Percentiles rank a stretch among this genome's conserved stretches.
Evolutionary conservation across 2,329 filamentous ascomycete genomes (phyloP).

Genomic region (Apiospora saccharicola): DNA sequence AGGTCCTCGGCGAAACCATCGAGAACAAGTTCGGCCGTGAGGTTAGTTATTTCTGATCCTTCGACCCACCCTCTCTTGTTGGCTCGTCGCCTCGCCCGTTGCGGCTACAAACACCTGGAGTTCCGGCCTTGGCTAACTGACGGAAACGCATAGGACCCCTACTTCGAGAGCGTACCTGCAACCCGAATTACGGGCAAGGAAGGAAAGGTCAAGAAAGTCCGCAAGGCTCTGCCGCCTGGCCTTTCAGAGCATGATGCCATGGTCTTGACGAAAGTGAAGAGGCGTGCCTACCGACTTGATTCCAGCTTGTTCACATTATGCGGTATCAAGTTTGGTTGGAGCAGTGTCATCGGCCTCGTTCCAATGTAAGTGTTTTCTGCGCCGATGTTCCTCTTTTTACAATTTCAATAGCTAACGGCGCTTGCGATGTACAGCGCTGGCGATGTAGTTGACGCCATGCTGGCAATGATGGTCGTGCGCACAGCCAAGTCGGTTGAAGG

Average conservation of each 20-base stretch:
- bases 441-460: constrained; percentile 74
- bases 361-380: constrained; percentile 69
- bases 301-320: constrained; percentile 82
- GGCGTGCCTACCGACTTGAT: constrained; percentile 85
- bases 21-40: constrained; percentile 58
- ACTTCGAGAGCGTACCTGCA: constrained; percentile 83
- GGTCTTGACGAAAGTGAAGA: constrained; percentile 85
- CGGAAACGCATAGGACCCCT: constrained; percentile 73
- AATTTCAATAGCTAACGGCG: constrained; percentile 33
- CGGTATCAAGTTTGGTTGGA: constrained; percentile 88
- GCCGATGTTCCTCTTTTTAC: background rate
- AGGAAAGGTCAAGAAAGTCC: constrained; percentile 79
- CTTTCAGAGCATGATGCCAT: constrained; percentile 83
- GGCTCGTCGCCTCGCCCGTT: constrained; percentile 45
- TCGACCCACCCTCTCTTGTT: constrained; percentile 25
- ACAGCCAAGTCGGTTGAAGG: constrained; percentile 79
- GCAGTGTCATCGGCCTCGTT: constrained; percentile 82
- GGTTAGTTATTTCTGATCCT: constrained; percentile 27
- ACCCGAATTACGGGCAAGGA: constrained; percentile 72
- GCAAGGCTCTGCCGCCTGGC: constrained; percentile 83
- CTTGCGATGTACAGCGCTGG: constrained; percentile 62
- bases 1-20: constrained; percentile 62
- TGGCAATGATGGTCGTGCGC: constrained; percentile 78
- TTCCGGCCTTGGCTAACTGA: constrained; percentile 22
- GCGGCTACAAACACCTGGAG: constrained; percentile 31